Evolutionary conservation across 768 basidiomycete genomes (phyloP).

Genomic region (Podaxis sp.): DNA sequence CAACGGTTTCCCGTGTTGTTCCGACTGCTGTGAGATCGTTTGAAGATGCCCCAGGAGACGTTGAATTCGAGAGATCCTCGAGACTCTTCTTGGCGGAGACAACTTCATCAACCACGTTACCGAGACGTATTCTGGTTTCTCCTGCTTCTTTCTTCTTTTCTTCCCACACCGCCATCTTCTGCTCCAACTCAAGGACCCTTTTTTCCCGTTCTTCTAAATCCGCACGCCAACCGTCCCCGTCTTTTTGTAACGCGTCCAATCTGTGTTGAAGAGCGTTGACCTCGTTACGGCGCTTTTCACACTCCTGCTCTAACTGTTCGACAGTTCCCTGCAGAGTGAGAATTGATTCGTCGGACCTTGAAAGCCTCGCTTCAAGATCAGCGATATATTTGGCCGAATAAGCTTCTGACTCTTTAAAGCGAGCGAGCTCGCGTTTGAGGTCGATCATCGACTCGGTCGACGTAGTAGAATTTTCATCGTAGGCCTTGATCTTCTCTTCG

Average conservation of each 20-base stretch:
- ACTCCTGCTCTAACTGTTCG: conserved; percentile 72
- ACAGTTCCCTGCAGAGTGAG: conserved; percentile 64
- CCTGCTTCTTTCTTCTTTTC: conserved; percentile 62
- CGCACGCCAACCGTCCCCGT: conserved; percentile 76
- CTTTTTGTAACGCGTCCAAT: conserved; percentile 62
- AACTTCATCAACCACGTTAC: conserved; percentile 64
- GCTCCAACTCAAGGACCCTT: conserved; percentile 71
- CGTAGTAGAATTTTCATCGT: conserved; percentile 72
- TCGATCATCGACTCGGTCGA: conserved; percentile 80
- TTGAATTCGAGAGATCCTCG: conserved; percentile 38
- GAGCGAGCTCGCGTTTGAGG: conserved; percentile 76
- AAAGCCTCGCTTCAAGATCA: conserved; percentile 80
- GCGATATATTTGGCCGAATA: conserved; percentile 75
- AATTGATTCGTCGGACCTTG: conserved; percentile 75
- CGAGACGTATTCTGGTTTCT: conserved; percentile 63
- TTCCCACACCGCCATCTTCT: conserved; percentile 76
- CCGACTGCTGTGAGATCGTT: conserved; percentile 21
- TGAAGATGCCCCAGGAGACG: conserved; percentile 19
- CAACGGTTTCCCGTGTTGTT: conserved; percentile 7
- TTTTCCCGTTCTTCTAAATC: conserved; percentile 84
- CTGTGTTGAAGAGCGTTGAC: conserved; percentile 67
- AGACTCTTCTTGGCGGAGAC: conserved; percentile 65
- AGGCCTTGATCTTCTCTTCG: conserved; percentile 85
- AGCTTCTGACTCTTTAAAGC: conserved; percentile 71
- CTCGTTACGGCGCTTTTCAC: conserved; percentile 68